Evolutionary conservation across 2,329 filamentous ascomycete species (phyloP), one percentile per base, ranked within the genome.

Genomic region (Talaromyces pinophilus): DNA sequence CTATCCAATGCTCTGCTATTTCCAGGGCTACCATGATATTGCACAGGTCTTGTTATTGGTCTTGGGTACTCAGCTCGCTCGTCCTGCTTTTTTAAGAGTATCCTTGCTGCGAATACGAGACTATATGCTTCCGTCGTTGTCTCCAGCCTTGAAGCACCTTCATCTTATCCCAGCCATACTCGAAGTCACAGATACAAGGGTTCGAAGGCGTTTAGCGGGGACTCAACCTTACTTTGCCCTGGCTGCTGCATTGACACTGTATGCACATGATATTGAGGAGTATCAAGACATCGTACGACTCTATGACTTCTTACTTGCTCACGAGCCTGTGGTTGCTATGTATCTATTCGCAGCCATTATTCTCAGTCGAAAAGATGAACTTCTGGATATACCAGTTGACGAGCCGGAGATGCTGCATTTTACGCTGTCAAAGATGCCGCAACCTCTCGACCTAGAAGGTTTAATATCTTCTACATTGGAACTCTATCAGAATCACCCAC

Each of bases 1-100:
- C 40, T 86, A 96, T 73, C 92, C 93, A 17, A 89, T 90, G 76
- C 87, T 99, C 42, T 92, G 89, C 82, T 99, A 99, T 81, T 99
- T 99, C 78, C 95, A 99, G 81, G 95, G 95, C 76, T 99, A 96
- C 77, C 95, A 99, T 79, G 95, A 99, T 81, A 98, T 99, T 74
- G 95, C 92, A 72, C 96, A 99, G 80, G 95, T 99, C 28, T 85
- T 99, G 67, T 86, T 98, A 48, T 86, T 99, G 15, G 93, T 97
- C 11, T 84, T 99, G 3, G 89, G 90, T 0, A 81, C 87, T 10
- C 74, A 83, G 25, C 76, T 83, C 63, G 89, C 91, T 17, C 82
- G 85, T 19, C 78, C 83, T 6, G 87, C 90, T 17, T 87, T 96
- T 38, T 85, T 91, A 40, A 90, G 91, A n/a, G 87, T 99, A 67